A percentile compares a stretch with the other conserved stretches of the same genome.
Conservation (phyloP, 1,284 basidiomycete genomes). For the Malassezia pachydermatis region DNA sequence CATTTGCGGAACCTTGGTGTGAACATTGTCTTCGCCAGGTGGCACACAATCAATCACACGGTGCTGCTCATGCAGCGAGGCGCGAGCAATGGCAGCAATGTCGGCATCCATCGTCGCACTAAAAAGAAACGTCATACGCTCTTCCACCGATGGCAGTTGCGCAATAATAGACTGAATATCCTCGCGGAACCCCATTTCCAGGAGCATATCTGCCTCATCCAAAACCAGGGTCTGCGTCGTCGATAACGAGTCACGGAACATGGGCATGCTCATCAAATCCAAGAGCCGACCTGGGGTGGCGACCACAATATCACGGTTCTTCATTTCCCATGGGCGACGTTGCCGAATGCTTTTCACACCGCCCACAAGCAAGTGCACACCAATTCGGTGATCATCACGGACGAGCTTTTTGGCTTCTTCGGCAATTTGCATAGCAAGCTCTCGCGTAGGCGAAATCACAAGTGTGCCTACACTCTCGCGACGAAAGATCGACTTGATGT, state of each 20-base stretch:
- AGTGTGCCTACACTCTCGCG: slow-evolving; percentile 60
- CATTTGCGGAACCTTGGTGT: slow-evolving; percentile 71
- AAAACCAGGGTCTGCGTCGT: slow-evolving; percentile 65
- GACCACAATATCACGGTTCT: slow-evolving; percentile 74
- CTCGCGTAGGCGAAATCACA: slow-evolving; percentile 84
- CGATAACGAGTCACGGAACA: slow-evolving; percentile 26
- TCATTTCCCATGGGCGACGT: slow-evolving; percentile 59
- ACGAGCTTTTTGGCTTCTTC: slow-evolving; percentile 67
- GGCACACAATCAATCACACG: slow-evolving; percentile 57
- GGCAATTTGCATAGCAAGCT: slow-evolving; percentile 87
- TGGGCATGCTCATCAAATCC: slow-evolving; percentile 58
- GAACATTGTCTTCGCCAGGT: slow-evolving; percentile 58
- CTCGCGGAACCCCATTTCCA: slow-evolving; percentile 91
- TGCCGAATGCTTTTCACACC: slow-evolving; percentile 63
- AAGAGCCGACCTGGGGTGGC: slow-evolving; percentile 81
- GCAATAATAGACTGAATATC: slow-evolving; percentile 69
- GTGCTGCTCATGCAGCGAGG: slow-evolving; percentile 58
- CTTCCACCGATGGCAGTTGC: slow-evolving; percentile 59
- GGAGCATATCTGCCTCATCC: slow-evolving; percentile 88
- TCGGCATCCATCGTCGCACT: slow-evolving; percentile 64
- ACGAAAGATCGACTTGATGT: slow-evolving; percentile 18
- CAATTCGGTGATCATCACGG: slow-evolving; percentile 52
- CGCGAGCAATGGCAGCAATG: slow-evolving; percentile 52
- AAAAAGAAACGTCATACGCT: slow-evolving; percentile 85
- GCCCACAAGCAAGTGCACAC: slow-evolving; percentile 68